Base-by-base conservation (phyloP, 495 filamentous ascomycete species). In the Gamarada debralockiae region DNA sequence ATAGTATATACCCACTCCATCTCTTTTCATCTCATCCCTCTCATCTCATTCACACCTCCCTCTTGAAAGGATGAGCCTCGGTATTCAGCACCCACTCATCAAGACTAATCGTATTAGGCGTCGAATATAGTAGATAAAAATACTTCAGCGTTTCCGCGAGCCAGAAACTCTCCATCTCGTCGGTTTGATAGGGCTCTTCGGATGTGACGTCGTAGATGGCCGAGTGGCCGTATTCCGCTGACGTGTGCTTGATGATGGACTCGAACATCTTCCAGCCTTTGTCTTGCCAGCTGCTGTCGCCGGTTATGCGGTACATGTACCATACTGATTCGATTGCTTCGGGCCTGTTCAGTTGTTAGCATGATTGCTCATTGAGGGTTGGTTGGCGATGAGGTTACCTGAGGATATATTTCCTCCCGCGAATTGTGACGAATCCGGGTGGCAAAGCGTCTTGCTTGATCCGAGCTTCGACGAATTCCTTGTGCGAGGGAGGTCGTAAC, bases 291-390 rank as follows among this genome's bases (percentile, higher is more conserved):
- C 70, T 65, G 0, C 76, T 66, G 50, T 93, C 87, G 48, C 89
- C 91, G 0, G 90, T 96, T 57, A 93, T 84, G 61, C 91, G 87
- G 73, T 87, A 95, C 86, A 96, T 90, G 73, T 95, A 91, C 77
- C 90, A 96, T 13, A 96, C 89, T 1, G 89, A 95, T 66, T 96
- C 91, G 57, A 96, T 95, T 2, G 91, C 91, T 73, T 96, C 91
- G 39, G 91, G 91, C 40, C 89, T 91, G 51, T 18, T 12, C 7
- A n/a, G 25, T 23, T n/a, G 48, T 71, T 57, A 85, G 79, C 53
- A 48, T 44, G 18, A 43, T 8, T 20, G 17, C 5, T 46, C 25
- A 58, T 17, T 37, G 51, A n/a, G 54, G 21, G 25, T 31, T 37
- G 21, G 29, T 29, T 37, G 40, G 40, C 7, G 31, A 27, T 0